phyloP scores from a whole-genome alignment of 208 protist species.

The Angomonas ambiguus region DNA sequence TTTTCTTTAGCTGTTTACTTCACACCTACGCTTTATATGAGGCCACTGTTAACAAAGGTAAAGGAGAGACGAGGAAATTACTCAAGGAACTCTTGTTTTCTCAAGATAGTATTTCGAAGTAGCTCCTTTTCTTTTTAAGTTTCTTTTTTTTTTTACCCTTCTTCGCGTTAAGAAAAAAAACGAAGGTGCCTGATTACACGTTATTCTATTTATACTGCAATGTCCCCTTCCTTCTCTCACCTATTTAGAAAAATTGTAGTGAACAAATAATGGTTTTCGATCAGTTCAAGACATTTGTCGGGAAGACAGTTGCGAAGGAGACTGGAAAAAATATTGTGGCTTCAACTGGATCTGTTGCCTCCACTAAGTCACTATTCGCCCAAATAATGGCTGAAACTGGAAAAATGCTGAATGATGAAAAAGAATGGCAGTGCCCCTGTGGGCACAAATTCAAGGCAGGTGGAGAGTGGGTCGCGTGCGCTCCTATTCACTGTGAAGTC shows the following conservation, averaged over 20 bases:
- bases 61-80: no score
- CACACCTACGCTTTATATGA: no score
- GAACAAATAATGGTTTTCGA: slow-evolving; percentile 19
- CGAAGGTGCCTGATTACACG: no score
- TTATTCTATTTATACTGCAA: no score
- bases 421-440: slow-evolving; percentile 89
- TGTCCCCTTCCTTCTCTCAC: background rate
- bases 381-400: slow-evolving; percentile 18
- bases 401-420: slow-evolving; percentile 68
- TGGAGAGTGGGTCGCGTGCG: slow-evolving; percentile 80
- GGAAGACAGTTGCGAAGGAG: slow-evolving; percentile 33
- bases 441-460: slow-evolving; percentile 82
- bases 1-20: slow-evolving; percentile 6
- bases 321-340: slow-evolving; percentile 46
- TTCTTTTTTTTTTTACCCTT: slow-evolving; percentile 15
- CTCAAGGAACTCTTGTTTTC: no score
- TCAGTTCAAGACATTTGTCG: slow-evolving; percentile 78
- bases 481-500: slow-evolving; percentile 85
- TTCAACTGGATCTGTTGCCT: slow-evolving; percentile 16
- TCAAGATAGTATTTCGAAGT: no score
- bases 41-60: no score
- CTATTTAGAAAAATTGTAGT: background rate
- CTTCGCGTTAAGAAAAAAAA: no score
- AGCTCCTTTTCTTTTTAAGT: background rate
- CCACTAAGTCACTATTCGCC: slow-evolving; percentile 41